Percentiles rank a stretch among this genome's conserved stretches.
Conservation (phyloP, 2,329 filamentous ascomycete species). For the Paraconiothyrium brasiliense region DNA sequence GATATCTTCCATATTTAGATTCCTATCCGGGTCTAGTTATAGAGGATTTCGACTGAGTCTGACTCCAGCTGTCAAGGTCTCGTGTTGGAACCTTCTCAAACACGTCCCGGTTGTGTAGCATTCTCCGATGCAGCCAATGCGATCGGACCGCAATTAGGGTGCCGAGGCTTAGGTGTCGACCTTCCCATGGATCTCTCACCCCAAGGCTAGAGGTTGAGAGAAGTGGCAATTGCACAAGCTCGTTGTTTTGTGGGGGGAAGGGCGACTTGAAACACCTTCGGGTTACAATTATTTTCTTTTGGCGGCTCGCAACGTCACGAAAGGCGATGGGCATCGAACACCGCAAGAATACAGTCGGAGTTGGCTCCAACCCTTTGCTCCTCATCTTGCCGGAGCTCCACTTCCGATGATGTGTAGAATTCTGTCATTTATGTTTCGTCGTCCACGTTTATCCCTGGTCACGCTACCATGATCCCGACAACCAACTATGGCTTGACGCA, state of each 20-base stretch:
- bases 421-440: background rate
- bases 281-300: background rate
- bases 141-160: background rate
- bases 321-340: background rate
- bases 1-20: background rate
- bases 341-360: background rate
- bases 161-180: background rate
- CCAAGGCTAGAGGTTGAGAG: background rate
- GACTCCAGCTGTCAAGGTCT: background rate
- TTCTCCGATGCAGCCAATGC: too few relatives aligned
- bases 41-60: background rate
- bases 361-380: too few relatives aligned
- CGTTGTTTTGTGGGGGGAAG: background rate
- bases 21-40: background rate
- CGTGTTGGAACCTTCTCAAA: background rate
- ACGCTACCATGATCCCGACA: background rate
- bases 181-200: background rate
- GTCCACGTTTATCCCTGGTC: background rate
- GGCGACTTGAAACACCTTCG: background rate
- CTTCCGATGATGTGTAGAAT: background rate
- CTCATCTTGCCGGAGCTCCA: background rate
- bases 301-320: background rate
- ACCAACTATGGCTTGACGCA: background rate
- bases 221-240: background rate
- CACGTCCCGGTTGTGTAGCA: background rate